Conservation (phyloP, 2,329 filamentous ascomycete genomes). For the Arachnomyces sp. region DNA sequence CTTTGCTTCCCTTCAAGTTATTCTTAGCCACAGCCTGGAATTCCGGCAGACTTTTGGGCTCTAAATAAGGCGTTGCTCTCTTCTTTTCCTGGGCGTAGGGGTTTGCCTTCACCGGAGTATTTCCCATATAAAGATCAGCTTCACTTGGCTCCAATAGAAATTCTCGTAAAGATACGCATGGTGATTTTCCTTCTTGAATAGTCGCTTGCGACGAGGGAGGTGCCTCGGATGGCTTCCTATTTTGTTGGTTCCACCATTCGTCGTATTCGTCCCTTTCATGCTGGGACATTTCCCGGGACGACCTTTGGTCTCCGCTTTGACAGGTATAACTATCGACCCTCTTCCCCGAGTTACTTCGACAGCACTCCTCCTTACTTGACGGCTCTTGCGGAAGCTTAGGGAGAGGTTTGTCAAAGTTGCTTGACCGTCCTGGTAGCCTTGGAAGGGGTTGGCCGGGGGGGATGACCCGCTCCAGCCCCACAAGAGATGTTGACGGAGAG, state of each 20-base stretch:
- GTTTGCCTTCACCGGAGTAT: no score
- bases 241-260: neutral
- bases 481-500: conserved; percentile 11
- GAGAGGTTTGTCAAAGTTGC: conserved; percentile 7
- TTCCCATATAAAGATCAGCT: no score
- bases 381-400: conserved; percentile 1
- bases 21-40: no score
- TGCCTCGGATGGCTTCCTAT: neutral
- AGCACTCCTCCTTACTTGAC: conserved; percentile 1
- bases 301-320: neutral
- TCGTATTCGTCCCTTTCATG: neutral
- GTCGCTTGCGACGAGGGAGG: neutral
- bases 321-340: neutral
- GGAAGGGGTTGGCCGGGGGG: conserved; percentile 6
- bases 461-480: conserved; percentile 14
- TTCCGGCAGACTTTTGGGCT: no score
- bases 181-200: neutral
- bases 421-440: neutral
- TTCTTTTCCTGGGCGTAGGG: no score
- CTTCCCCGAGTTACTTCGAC: neutral
- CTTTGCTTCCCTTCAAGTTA: no score
- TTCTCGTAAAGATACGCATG: no score
- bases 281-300: neutral
- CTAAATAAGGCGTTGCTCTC: no score
- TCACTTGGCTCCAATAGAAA: no score